Percentiles rank a stretch among this genome's conserved stretches.
phyloP scores from a whole-genome alignment of 2,329 filamentous ascomycete genomes.

The Diaporthe destruens region DNA sequence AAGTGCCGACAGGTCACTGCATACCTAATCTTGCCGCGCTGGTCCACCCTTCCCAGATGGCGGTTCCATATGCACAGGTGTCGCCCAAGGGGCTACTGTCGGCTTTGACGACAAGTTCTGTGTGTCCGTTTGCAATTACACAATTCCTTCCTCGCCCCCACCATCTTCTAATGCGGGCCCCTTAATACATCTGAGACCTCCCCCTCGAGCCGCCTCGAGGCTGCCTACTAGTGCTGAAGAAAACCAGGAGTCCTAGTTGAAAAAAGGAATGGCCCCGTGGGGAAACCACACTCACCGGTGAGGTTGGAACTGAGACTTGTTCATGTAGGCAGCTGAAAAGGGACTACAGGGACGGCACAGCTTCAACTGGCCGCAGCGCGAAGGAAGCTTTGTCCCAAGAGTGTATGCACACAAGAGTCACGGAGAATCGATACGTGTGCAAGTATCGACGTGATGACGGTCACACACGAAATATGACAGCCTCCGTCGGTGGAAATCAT shows the following conservation, averaged over 20 bases:
- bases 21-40: slow-evolving; percentile 24
- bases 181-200: slow-evolving; percentile 23
- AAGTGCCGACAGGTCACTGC: slow-evolving; percentile 15
- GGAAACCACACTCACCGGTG: slow-evolving; percentile 19
- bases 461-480: slow-evolving; percentile 20
- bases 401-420: background rate
- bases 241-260: background rate
- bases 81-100: slow-evolving; percentile 28
- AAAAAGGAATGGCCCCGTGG: slow-evolving; percentile 7
- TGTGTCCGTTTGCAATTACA: slow-evolving; percentile 19
- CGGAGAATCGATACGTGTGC: background rate
- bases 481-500: background rate
- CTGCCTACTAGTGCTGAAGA: slow-evolving; percentile 13
- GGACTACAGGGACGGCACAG: slow-evolving; percentile 29
- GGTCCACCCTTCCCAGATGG: background rate
- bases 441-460: slow-evolving; percentile 3
- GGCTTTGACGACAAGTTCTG: background rate
- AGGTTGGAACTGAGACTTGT: slow-evolving; percentile 28
- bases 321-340: slow-evolving; percentile 35
- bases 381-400: background rate
- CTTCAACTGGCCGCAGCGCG: background rate
- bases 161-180: slow-evolving; percentile 15
- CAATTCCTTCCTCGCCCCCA: background rate
- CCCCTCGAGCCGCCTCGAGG: slow-evolving; percentile 2
- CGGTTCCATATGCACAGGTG: background rate